Evolutionary conservation across 2,329 filamentous ascomycete species (phyloP).

Genomic region (Penicillium sp.): DNA sequence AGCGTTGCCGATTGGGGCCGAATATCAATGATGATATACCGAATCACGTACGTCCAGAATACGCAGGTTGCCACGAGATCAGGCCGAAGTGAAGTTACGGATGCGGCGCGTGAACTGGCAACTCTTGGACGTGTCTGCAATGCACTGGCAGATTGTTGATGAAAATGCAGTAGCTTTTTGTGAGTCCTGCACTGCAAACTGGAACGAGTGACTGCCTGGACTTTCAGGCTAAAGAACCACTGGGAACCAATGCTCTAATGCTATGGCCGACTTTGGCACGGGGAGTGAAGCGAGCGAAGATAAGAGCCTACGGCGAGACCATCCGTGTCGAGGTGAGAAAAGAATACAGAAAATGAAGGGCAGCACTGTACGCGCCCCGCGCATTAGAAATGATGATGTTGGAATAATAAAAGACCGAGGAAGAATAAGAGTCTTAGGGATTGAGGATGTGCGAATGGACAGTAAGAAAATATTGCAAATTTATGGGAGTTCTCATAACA

Average conservation of each 20-base stretch:
- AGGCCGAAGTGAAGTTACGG: neutral
- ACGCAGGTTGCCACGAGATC: neutral
- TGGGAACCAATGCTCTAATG: slow-evolving; percentile 2
- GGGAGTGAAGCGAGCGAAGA: slow-evolving; percentile 7
- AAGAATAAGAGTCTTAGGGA: slow-evolving; percentile 5
- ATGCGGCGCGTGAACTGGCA: neutral
- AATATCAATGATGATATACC: neutral
- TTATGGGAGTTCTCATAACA: neutral
- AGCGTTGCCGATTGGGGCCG: neutral
- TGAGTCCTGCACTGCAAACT: neutral
- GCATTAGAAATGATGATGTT: neutral
- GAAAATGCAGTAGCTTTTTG: neutral
- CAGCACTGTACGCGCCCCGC: neutral
- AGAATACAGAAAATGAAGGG: neutral
- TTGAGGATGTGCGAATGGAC: neutral
- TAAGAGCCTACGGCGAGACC: neutral
- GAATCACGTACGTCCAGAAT: too few relatives aligned
- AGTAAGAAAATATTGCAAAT: neutral
- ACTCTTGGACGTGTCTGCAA: neutral
- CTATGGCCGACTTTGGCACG: neutral
- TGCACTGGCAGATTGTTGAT: neutral
- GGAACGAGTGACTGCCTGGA: neutral
- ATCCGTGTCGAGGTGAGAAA: neutral
- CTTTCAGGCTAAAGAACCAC: neutral
- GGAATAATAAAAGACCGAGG: slow-evolving; percentile 2